These are phyloP conservation scores for Rhytidiadelphus loreus DNA, from an alignment of 225 moss, liverwort and hornwort genomes.

Conservation along the genomic window DNA sequence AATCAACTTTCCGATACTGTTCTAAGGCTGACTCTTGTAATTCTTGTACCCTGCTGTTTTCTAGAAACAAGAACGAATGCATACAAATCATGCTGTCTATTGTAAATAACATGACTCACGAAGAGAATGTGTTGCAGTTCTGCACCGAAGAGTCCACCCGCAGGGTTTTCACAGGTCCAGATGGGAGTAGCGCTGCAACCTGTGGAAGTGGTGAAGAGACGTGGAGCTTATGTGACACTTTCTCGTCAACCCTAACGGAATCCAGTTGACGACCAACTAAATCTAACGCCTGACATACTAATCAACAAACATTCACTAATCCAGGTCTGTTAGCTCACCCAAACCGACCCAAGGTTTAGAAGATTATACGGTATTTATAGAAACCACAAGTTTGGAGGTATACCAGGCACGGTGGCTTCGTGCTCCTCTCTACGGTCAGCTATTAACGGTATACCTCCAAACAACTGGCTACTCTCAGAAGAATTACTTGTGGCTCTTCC, in stretches of 20 bases:
- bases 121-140: background rate
- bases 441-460: background rate
- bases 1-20: background rate
- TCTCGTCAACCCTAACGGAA: conserved; percentile 1
- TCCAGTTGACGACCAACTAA: background rate
- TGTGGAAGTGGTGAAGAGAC: conserved; percentile 22
- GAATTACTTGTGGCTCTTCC: background rate
- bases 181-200: conserved; percentile 16
- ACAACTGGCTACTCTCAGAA: background rate
- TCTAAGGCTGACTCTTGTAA: background rate
- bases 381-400: background rate
- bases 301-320: background rate
- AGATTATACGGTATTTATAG: background rate
- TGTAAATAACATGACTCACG: background rate
- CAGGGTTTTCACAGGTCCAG: conserved; percentile 4
- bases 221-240: conserved; percentile 7
- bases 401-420: background rate
- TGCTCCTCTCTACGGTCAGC: background rate
- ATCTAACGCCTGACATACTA: background rate
- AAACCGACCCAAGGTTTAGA: background rate
- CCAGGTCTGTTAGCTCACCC: background rate
- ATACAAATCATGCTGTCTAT: background rate
- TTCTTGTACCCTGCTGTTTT: background rate
- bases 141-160: background rate
- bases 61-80: background rate